phyloP scores from a whole-genome alignment of 139 green algal species.

The Micractinium sp. region DNA sequence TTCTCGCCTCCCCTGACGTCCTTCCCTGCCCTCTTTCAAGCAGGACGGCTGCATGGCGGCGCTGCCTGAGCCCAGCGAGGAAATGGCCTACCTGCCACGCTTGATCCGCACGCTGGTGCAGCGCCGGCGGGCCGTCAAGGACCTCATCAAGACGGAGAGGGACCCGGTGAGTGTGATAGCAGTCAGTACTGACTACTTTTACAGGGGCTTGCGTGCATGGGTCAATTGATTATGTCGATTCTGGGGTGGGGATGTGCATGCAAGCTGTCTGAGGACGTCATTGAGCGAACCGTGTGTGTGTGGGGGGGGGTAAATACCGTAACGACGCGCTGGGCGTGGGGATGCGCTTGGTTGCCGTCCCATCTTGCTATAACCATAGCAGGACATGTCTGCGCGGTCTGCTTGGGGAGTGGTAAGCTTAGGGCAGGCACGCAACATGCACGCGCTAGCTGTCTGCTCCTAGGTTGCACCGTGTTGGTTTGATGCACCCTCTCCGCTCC shows the following conservation, averaged over 20 bases:
- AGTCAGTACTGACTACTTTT: no score
- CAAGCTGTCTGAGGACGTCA: neutral
- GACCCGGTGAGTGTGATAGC: conserved; percentile 52
- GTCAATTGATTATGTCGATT: no score
- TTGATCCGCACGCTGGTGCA: conserved; percentile 76
- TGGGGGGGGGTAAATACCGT: no score
- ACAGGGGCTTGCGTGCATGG: no score
- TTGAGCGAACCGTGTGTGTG: no score
- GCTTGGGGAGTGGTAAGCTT: no score
- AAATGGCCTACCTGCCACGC: conserved; percentile 74
- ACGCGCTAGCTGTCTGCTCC: no score
- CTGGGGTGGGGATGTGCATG: neutral
- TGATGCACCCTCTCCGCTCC: neutral
- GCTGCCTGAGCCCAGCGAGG: conserved; percentile 46
- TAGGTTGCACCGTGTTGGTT: no score
- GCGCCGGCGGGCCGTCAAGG: conserved; percentile 81
- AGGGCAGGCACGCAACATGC: neutral
- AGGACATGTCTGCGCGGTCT: no score
- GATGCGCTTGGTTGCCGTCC: no score
- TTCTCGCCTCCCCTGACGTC: neutral
- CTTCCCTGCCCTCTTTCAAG: neutral
- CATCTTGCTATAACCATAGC: no score
- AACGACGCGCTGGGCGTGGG: neutral
- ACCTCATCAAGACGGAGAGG: conserved; percentile 81
- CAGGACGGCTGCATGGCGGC: conserved; percentile 42